Percentiles rank a stretch among this genome's conserved stretches.
These are phyloP conservation scores for Thermomyces lanuginosus DNA, from an alignment of 2,329 filamentous ascomycete species.

Conservation along the genomic window DNA sequence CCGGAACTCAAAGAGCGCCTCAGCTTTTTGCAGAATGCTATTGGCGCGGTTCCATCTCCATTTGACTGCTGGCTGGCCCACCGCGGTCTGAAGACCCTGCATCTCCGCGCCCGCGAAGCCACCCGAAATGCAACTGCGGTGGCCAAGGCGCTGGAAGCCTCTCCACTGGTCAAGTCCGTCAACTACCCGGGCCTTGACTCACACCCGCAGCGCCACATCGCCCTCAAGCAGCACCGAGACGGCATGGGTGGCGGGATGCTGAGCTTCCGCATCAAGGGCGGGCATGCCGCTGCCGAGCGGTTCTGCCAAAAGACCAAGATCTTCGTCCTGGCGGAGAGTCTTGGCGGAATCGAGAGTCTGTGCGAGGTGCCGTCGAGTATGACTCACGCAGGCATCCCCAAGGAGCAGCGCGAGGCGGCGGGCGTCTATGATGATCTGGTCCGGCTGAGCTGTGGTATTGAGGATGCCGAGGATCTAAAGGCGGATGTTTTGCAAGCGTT, in stretches of 20 bases:
- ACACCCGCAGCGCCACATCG: slow-evolving; percentile 72
- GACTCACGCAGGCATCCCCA: slow-evolving; percentile 92
- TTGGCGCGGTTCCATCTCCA: slow-evolving; percentile 81
- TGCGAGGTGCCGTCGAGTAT: slow-evolving; percentile 87
- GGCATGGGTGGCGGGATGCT: slow-evolving; percentile 96
- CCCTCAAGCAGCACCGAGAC: slow-evolving; percentile 78
- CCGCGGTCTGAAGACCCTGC: slow-evolving; percentile 88
- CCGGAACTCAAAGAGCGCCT: slow-evolving; percentile 61
- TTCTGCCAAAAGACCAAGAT: slow-evolving; percentile 84
- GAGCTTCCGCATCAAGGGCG: slow-evolving; percentile 82
- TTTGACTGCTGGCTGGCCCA: slow-evolving; percentile 99
- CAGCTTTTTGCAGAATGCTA: slow-evolving; percentile 89
- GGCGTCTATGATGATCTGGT: slow-evolving; percentile 93
- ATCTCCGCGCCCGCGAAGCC: slow-evolving; percentile 77
- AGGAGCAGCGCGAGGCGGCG: slow-evolving; percentile 74
- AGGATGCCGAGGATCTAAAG: slow-evolving; percentile 73
- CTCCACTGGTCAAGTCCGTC: slow-evolving; percentile 68
- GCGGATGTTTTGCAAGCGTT: slow-evolving; percentile 70
- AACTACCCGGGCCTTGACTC: slow-evolving; percentile 89
- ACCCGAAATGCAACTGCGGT: slow-evolving; percentile 65
- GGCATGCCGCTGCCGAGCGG: slow-evolving; percentile 65
- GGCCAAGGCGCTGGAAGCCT: slow-evolving; percentile 59
- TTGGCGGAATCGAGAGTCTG: slow-evolving; percentile 83
- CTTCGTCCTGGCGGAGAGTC: slow-evolving; percentile 82
- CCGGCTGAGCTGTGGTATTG: slow-evolving; percentile 81